Base-by-base conservation (phyloP, 805 yeast species). In the Cyberlindnera veronae region DNA sequence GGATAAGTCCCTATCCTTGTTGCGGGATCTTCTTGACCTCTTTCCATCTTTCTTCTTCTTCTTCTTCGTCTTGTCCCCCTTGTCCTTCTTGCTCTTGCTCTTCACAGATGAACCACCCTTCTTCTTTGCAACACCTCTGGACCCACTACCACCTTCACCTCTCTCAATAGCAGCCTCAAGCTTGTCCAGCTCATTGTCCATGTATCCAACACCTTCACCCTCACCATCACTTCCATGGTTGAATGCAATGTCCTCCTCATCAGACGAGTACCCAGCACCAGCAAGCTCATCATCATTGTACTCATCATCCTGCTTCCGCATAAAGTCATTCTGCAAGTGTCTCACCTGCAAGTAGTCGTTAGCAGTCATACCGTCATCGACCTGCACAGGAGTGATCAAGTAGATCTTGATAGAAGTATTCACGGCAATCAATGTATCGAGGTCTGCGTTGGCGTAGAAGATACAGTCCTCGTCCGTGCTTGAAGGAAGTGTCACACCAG, bases 401-500 rank as follows among this genome's bases (percentile, higher is more conserved):
- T 74, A 77, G 44, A 66, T 72, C 34, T 64, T 60, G 12, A 79
- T 57, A 22, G 64, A 54, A 6, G 62, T 67, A 13, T 61, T 44
- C 6, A 62, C 63, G 11, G 62, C 64, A 10, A 54, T 54, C 14
- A 80, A 45, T 6, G 48, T 47, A 3, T 61, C 62, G 6, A 58
- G 44, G 1, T 66, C 49, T 1, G 70, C 49, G 1, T 56, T 37
- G 0, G 52, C 39, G 1, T 68, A 70, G 12, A 79, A 53, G 13
- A 63, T 51, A 45, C 73, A 75, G 3, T 53, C 53, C 32, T 66
- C 74, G 22, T 60, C 65, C 22, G 68, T 55, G 6, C 57, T 57
- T 19, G 48, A 62, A 1, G 79, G 76, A 13, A 73, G 39, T 5
- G 58, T 63, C 42, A 70, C 73, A 7, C 81, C 82, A 16, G 75